These are phyloP conservation scores for Tetrapisispora iriomotensis DNA, from an alignment of 805 yeast species.

Conservation along the genomic window DNA sequence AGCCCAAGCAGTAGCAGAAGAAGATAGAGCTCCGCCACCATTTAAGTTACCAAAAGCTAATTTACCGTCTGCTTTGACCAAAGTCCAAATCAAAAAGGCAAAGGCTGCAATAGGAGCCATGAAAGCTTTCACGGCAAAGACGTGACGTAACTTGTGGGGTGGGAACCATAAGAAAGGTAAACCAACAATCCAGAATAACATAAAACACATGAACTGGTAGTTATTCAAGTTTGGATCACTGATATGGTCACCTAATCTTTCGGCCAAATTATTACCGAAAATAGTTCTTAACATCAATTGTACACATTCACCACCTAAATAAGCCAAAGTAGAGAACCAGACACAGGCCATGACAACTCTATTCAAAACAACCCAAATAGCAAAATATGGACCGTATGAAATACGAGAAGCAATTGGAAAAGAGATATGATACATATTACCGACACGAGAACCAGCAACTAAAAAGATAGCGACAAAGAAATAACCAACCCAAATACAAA, in stretches of 20 bases:
- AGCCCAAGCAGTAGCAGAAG: conserved; percentile 71
- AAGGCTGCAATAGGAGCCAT: conserved; percentile 78
- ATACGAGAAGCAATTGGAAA: conserved; percentile 80
- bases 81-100: conserved; percentile 76
- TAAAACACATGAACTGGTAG: conserved; percentile 63
- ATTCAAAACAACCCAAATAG: conserved; percentile 80
- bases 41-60: conserved; percentile 22
- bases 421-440: conserved; percentile 70
- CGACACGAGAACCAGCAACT: conserved; percentile 62
- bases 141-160: conserved; percentile 74
- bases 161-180: conserved; percentile 76
- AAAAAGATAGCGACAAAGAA: conserved; percentile 60
- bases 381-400: conserved; percentile 81
- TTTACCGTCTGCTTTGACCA: conserved; percentile 66
- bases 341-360: conserved; percentile 82
- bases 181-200: conserved; percentile 71
- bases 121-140: conserved; percentile 74
- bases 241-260: conserved; percentile 55
- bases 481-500: conserved; percentile 83
- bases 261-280: conserved; percentile 56
- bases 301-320: conserved; percentile 81
- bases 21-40: conserved; percentile 18
- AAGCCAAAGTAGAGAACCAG: conserved; percentile 83
- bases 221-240: conserved; percentile 52
- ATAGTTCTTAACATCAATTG: conserved; percentile 68